Percentiles rank a stretch among this genome's conserved stretches.
Conservation (phyloP, 73 alveolate species). For the Symbiodinium natans region DNA sequence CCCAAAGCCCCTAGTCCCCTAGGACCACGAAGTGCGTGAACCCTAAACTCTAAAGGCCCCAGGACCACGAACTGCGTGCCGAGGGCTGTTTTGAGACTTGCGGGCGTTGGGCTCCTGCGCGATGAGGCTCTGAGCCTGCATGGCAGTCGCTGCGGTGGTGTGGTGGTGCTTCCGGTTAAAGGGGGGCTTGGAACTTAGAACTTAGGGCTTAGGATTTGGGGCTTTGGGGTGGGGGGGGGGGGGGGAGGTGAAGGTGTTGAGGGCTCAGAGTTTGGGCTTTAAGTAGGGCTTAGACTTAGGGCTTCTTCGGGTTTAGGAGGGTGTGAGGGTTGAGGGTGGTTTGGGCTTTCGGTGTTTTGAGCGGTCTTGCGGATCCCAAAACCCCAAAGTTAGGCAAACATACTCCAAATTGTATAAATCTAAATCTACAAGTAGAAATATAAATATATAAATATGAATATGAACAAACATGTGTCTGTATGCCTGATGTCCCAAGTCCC, state of each 20-base stretch:
- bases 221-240: neutral
- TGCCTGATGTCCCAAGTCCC: neutral
- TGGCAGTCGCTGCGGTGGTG: neutral
- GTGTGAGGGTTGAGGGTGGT: too few relatives aligned
- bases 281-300: neutral
- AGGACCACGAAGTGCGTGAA: too few relatives aligned
- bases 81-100: conserved; percentile 18
- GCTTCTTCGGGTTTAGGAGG: too few relatives aligned
- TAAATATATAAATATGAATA: too few relatives aligned
- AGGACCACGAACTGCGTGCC: neutral
- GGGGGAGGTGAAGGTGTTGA: too few relatives aligned
- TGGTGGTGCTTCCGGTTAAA: neutral
- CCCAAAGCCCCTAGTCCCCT: too few relatives aligned
- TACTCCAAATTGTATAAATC: neutral
- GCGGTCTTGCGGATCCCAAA: too few relatives aligned
- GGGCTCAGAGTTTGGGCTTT: neutral
- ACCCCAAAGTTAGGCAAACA: too few relatives aligned
- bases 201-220: neutral
- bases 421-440: too few relatives aligned
- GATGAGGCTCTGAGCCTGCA: conserved; percentile 71
- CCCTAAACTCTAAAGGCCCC: neutral
- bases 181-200: neutral
- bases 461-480: too few relatives aligned
- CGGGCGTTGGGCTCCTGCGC: conserved; percentile 74
- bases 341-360: too few relatives aligned